A percentile compares a stretch with the other conserved stretches of the same genome.
Conservation (phyloP, 805 yeast genomes). For the Tetrapisispora namnaoensis region DNA sequence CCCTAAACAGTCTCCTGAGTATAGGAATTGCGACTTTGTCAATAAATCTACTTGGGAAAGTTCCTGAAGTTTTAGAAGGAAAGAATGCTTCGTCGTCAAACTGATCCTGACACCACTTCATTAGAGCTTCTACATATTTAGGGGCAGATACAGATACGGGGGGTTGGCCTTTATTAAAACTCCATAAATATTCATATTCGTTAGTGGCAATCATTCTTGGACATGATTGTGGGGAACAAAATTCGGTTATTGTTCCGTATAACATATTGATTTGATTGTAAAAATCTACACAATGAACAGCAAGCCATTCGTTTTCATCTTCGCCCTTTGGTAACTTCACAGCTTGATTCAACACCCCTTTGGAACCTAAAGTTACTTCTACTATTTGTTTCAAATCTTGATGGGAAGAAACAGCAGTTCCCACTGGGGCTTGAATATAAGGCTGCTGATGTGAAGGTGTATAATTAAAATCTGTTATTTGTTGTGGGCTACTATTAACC, state of each 20-base stretch:
- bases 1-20: slow-evolving; percentile 82
- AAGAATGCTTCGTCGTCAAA: slow-evolving; percentile 85
- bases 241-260: slow-evolving; percentile 90
- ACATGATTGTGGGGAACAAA: slow-evolving; percentile 90
- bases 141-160: slow-evolving; percentile 92
- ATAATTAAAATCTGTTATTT: slow-evolving; percentile 28
- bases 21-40: slow-evolving; percentile 66
- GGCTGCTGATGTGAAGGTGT: slow-evolving; percentile 31
- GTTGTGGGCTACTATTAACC: slow-evolving; percentile 4
- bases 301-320: slow-evolving; percentile 87
- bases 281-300: slow-evolving; percentile 95
- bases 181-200: slow-evolving; percentile 96
- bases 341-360: slow-evolving; percentile 82
- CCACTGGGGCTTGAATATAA: slow-evolving; percentile 21
- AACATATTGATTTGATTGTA: slow-evolving; percentile 94
- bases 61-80: slow-evolving; percentile 85
- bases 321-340: slow-evolving; percentile 91
- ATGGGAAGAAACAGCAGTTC: slow-evolving; percentile 43
- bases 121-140: slow-evolving; percentile 82
- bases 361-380: slow-evolving; percentile 90
- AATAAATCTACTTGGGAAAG: slow-evolving; percentile 79
- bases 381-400: slow-evolving; percentile 79
- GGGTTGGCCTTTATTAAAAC: slow-evolving; percentile 56
- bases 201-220: slow-evolving; percentile 97
- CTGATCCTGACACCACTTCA: slow-evolving; percentile 92